A percentile compares a stretch with the other conserved stretches of the same genome.
These are phyloP conservation scores for Gonium pectorale DNA, from an alignment of 139 green algal genomes.

Conservation along the genomic window DNA sequence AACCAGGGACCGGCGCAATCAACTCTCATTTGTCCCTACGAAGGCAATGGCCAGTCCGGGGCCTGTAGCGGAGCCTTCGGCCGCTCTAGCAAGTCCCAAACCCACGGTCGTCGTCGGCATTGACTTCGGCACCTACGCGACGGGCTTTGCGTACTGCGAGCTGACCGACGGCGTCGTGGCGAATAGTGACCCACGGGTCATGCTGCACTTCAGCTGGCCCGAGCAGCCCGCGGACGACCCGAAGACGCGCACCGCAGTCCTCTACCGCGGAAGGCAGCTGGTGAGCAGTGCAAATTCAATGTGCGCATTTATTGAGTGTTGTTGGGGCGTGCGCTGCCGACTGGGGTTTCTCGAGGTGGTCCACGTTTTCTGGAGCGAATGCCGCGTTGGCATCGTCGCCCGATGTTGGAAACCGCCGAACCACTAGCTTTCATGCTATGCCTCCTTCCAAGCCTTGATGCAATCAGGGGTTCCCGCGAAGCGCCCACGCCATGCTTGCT, in stretches of 20 bases:
- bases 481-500: background rate
- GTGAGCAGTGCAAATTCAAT: background rate
- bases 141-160: slow-evolving; percentile 9
- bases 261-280: background rate
- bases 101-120: slow-evolving; percentile 3
- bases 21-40: no score
- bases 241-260: slow-evolving; percentile 13
- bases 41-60: no score
- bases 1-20: no score
- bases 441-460: background rate
- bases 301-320: background rate
- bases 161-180: background rate
- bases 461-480: background rate
- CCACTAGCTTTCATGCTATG: background rate
- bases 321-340: no score
- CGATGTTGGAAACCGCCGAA: background rate
- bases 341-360: no score
- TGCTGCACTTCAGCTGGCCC: background rate
- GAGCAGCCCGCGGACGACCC: slow-evolving; percentile 1
- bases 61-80: no score
- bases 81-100: no score
- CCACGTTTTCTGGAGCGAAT: background rate
- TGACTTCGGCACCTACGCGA: slow-evolving; percentile 19
- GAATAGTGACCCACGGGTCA: slow-evolving; percentile 2
- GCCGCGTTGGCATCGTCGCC: background rate